Conservation (phyloP, 2,329 filamentous ascomycete species). For the Phaeosphaeria sp. region DNA sequence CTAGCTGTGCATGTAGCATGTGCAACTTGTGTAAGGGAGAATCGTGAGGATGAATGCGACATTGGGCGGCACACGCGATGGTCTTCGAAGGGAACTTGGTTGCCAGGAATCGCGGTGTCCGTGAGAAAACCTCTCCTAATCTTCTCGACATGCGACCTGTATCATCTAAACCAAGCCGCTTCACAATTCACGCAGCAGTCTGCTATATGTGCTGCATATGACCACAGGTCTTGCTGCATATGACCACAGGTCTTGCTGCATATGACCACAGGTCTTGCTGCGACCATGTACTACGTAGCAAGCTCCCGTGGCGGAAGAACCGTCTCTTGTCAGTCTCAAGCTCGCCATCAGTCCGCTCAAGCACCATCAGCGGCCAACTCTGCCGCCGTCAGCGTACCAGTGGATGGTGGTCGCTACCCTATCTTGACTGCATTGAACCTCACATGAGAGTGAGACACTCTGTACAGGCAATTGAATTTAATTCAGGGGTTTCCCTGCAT, state of each 20-base stretch:
- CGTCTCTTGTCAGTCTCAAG: background rate
- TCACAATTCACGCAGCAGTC: background rate
- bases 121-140: background rate
- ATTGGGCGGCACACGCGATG: too few relatives aligned
- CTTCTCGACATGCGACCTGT: background rate
- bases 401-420: conserved; percentile 6
- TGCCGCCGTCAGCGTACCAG: conserved; percentile 2
- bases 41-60: too few relatives aligned
- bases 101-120: too few relatives aligned
- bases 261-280: background rate
- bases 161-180: background rate
- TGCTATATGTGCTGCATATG: background rate
- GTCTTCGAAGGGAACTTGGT: too few relatives aligned
- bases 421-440: conserved; percentile 6
- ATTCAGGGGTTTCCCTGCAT: background rate
- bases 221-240: background rate
- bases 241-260: background rate
- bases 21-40: too few relatives aligned
- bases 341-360: background rate
- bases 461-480: too few relatives aligned
- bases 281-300: background rate
- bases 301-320: background rate
- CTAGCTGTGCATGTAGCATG: background rate
- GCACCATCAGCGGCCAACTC: background rate
- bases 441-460: background rate